A percentile compares a stretch with the other conserved stretches of the same genome.
phyloP scores from a whole-genome alignment of 75 land plant genomes.

The Sequoiadendron giganteum region DNA sequence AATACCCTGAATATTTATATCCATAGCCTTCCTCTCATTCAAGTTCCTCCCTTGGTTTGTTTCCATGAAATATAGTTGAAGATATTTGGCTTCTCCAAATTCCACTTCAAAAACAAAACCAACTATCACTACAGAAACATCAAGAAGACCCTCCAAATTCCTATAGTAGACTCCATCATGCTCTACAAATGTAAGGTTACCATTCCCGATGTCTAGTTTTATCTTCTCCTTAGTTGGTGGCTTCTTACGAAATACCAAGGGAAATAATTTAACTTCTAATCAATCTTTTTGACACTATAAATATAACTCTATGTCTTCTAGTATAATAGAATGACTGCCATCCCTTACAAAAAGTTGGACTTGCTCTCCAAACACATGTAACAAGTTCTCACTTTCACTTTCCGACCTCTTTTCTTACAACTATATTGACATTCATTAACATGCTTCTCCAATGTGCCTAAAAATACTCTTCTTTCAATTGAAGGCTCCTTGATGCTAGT shows the following conservation, averaged over 20 bases:
- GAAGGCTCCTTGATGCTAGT: neutral
- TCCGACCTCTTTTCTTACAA: neutral
- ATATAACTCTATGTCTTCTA: slow-evolving; percentile 3
- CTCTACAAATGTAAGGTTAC: slow-evolving; percentile 16
- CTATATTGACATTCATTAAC: neutral
- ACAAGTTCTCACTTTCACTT: neutral
- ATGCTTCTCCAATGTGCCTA: neutral
- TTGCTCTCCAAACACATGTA: neutral
- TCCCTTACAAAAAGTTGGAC: neutral
- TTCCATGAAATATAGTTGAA: slow-evolving; percentile 29
- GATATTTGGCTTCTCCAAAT: slow-evolving; percentile 23
- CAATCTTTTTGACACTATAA: neutral
- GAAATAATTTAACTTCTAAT: slow-evolving; percentile 1
- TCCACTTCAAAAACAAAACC: slow-evolving; percentile 31
- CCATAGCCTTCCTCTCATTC: slow-evolving; percentile 5
- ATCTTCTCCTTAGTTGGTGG: slow-evolving; percentile 49
- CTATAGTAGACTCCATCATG: slow-evolving; percentile 34
- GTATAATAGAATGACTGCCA: neutral
- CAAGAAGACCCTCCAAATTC: slow-evolving; percentile 29
- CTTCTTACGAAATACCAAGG: slow-evolving; percentile 33
- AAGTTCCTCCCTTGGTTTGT: slow-evolving; percentile 1
- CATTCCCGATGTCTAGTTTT: slow-evolving; percentile 8
- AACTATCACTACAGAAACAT: slow-evolving; percentile 20
- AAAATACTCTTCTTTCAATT: neutral
- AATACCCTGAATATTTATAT: neutral